Conservation (phyloP, 2,329 filamentous ascomycete genomes). For the Aspergillus quadricinctus region DNA sequence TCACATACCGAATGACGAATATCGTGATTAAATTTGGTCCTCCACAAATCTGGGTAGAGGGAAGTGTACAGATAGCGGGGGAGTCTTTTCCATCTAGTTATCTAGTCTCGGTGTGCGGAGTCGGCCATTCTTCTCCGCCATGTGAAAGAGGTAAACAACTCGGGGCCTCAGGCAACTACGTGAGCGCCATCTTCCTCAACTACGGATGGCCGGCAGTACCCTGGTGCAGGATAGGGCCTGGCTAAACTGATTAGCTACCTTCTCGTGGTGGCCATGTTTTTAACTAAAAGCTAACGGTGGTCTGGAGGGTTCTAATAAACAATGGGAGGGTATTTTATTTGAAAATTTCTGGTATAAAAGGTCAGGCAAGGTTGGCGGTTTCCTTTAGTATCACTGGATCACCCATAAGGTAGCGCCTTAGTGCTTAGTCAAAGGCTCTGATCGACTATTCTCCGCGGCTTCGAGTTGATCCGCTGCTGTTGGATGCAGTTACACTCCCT, state of each 20-base stretch:
- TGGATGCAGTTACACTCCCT: conserved; percentile 6
- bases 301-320: too few species aligned
- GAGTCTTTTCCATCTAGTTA: conserved; percentile 2
- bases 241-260: too few species aligned
- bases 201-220: too few species aligned
- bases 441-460: conserved; percentile 8
- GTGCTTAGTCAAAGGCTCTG: conserved; percentile 16
- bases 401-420: background rate
- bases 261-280: too few species aligned
- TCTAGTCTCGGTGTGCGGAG: background rate
- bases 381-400: background rate
- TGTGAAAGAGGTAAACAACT: background rate
- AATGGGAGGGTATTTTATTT: background rate
- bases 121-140: conserved; percentile 7
- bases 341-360: background rate
- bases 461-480: conserved; percentile 19
- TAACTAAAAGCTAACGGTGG: too few species aligned
- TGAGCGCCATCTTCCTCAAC: too few species aligned
- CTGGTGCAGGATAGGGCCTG: too few species aligned
- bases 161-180: too few species aligned
- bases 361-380: background rate
- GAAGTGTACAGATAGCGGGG: background rate
- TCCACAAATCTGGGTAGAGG: background rate
- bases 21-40: conserved; percentile 5
- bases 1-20: conserved; percentile 24